Evolutionary conservation across 2,329 filamentous ascomycete species (phyloP).

Genomic region (Fusarium tjaetaba): DNA sequence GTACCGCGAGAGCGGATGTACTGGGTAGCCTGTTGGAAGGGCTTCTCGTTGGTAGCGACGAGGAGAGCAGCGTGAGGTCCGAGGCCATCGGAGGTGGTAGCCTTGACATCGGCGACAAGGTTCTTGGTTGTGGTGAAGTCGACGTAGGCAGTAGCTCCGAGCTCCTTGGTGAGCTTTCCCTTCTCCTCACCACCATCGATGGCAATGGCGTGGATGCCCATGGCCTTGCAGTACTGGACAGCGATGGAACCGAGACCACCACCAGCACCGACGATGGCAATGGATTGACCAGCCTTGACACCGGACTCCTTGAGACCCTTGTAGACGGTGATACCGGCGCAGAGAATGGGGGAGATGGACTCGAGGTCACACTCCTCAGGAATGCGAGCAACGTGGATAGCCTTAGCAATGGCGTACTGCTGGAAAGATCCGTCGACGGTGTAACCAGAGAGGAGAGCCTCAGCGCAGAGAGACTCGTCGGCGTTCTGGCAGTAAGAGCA

Average conservation of each 20-base stretch:
- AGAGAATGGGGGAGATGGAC: slow-evolving; percentile 81
- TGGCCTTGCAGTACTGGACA: slow-evolving; percentile 88
- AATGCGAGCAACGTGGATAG: slow-evolving; percentile 83
- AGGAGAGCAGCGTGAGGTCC: slow-evolving; percentile 90
- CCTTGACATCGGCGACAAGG: slow-evolving; percentile 85
- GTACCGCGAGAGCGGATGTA: slow-evolving; percentile 86
- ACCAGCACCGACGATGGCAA: slow-evolving; percentile 88
- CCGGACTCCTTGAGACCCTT: slow-evolving; percentile 90
- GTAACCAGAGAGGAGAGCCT: slow-evolving; percentile 84
- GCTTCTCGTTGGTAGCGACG: slow-evolving; percentile 87
- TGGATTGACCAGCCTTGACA: slow-evolving; percentile 76
- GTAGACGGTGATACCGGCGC: slow-evolving; percentile 89
- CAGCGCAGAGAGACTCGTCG: slow-evolving; percentile 84
- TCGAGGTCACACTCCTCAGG: slow-evolving; percentile 81
- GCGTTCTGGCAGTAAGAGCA: slow-evolving; percentile 85
- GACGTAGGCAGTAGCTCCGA: slow-evolving; percentile 79
- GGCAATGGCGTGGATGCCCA: slow-evolving; percentile 83
- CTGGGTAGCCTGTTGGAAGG: slow-evolving; percentile 92
- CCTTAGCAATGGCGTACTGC: slow-evolving; percentile 89
- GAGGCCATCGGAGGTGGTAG: slow-evolving; percentile 79
- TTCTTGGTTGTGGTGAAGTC: slow-evolving; percentile 83
- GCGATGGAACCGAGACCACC: slow-evolving; percentile 83
- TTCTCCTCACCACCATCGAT: slow-evolving; percentile 89
- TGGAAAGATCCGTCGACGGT: slow-evolving; percentile 94
- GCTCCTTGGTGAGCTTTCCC: slow-evolving; percentile 71